A percentile compares a stretch with the other conserved stretches of the same genome.
Conservation (phyloP, 768 basidiomycete genomes). For the Podaxis sp. region DNA sequence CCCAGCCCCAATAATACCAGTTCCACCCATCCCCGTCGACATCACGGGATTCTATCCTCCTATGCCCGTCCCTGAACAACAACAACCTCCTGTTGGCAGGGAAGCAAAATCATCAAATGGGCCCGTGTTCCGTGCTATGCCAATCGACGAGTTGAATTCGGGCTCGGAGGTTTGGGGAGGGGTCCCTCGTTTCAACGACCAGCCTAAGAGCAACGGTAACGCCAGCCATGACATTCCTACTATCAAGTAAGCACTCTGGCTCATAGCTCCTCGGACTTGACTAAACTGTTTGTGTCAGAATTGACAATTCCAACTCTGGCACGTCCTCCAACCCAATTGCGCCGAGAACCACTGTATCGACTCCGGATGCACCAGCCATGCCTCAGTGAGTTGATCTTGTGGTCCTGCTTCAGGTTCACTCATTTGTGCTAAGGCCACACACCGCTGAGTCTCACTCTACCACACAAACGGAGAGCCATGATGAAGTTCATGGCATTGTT, state of each 20-base stretch:
- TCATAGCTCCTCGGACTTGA: background rate
- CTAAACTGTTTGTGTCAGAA: background rate
- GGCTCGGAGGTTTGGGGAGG: background rate
- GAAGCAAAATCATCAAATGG: background rate
- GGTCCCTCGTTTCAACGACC: background rate
- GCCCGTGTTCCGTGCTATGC: slow-evolving; percentile 3
- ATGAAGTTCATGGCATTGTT: slow-evolving; percentile 22
- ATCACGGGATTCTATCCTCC: background rate
- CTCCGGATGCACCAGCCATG: slow-evolving; percentile 17
- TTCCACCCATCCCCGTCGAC: slow-evolving; percentile 5
- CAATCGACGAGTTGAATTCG: background rate
- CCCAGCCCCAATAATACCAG: background rate
- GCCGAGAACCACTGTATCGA: slow-evolving; percentile 22
- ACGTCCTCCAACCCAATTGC: slow-evolving; percentile 11
- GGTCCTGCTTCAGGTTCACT: background rate
- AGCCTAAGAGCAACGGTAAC: slow-evolving; percentile 2
- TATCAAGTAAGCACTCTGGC: background rate
- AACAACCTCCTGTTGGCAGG: background rate
- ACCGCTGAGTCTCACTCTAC: slow-evolving; percentile 17
- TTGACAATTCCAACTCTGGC: background rate
- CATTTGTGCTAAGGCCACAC: background rate
- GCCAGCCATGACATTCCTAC: background rate
- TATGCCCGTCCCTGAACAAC: background rate
- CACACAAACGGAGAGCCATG: slow-evolving; percentile 17
- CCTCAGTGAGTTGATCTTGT: slow-evolving; percentile 25